A percentile compares a stretch with the other conserved stretches of the same genome.
Evolutionary conservation across 805 yeast genomes (phyloP).

Genomic region (Saturnispora hagleri): DNA sequence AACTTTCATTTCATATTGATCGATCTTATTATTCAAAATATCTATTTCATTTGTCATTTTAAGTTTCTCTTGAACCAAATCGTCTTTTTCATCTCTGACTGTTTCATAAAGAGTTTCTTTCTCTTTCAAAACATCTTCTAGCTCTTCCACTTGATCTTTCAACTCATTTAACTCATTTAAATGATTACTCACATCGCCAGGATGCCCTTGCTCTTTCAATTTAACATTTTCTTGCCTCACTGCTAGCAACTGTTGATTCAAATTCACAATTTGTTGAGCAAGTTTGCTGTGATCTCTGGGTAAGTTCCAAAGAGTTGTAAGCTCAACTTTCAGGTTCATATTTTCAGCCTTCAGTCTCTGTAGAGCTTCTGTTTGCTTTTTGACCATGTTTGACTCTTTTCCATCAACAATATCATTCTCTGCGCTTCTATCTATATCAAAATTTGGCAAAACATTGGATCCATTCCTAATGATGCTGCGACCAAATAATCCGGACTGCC

Average conservation of each 20-base stretch:
- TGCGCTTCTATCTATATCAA: slow-evolving; percentile 14
- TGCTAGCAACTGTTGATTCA: slow-evolving; percentile 9
- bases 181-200: neutral
- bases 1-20: slow-evolving; percentile 9
- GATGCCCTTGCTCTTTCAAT: neutral
- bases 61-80: slow-evolving; percentile 15
- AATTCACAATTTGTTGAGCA: slow-evolving; percentile 16
- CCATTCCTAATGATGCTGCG: slow-evolving; percentile 12
- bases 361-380: slow-evolving; percentile 21
- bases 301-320: slow-evolving; percentile 34
- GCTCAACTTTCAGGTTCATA: slow-evolving; percentile 34
- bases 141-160: neutral
- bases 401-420: slow-evolving; percentile 6
- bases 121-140: slow-evolving; percentile 2
- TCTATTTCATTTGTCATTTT: slow-evolving; percentile 21
- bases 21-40: slow-evolving; percentile 7
- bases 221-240: slow-evolving; percentile 2
- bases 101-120: slow-evolving; percentile 4
- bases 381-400: slow-evolving; percentile 18
- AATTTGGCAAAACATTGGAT: slow-evolving; percentile 20
- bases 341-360: slow-evolving; percentile 32
- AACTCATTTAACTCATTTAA: neutral
- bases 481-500: slow-evolving; percentile 13
- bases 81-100: slow-evolving; percentile 4
- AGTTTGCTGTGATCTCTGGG: slow-evolving; percentile 33